These are phyloP conservation scores for Aureobasidium vineae DNA, from an alignment of 2,329 filamentous ascomycete species.

Conservation along the genomic window DNA sequence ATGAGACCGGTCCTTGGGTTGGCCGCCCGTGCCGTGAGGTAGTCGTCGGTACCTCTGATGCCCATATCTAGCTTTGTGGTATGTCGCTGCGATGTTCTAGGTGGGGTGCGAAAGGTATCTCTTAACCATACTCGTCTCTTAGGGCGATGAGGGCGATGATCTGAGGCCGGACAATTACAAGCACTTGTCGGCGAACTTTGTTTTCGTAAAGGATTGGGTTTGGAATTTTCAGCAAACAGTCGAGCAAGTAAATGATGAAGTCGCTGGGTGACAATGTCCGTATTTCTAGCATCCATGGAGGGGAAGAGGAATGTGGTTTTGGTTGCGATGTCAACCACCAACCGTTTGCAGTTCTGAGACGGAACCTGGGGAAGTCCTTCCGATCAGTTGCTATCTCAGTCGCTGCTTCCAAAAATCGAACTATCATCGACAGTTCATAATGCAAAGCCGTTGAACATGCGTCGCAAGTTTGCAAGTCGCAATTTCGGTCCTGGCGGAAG, in stretches of 20 bases:
- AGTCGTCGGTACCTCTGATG: constrained; percentile 40
- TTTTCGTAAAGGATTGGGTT: not conserved
- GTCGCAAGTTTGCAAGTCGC: constrained; percentile 3
- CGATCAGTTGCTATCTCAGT: constrained; percentile 13
- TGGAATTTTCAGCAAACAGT: not conserved
- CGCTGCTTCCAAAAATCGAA: not conserved
- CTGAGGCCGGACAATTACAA: not conserved
- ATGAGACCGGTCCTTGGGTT: constrained; percentile 39
- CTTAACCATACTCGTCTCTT: not conserved
- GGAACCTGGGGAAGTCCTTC: not conserved
- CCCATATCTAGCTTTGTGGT: constrained; percentile 29
- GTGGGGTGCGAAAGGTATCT: not conserved
- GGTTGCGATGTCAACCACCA: constrained; percentile 21
- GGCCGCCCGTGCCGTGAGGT: constrained; percentile 38
- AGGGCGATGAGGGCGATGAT: not conserved
- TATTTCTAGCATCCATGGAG: constrained; percentile 16
- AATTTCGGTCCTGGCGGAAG: not conserved
- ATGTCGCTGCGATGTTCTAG: not conserved
- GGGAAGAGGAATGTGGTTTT: constrained; percentile 18
- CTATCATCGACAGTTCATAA: not conserved
- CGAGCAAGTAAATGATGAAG: constrained; percentile 19
- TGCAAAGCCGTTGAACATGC: not conserved
- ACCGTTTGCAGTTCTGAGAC: not conserved
- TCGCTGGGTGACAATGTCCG: constrained; percentile 8
- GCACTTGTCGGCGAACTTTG: not conserved